Evolutionary conservation across 2,329 filamentous ascomycete species (phyloP).

Genomic region (Coniochaeta sp.): DNA sequence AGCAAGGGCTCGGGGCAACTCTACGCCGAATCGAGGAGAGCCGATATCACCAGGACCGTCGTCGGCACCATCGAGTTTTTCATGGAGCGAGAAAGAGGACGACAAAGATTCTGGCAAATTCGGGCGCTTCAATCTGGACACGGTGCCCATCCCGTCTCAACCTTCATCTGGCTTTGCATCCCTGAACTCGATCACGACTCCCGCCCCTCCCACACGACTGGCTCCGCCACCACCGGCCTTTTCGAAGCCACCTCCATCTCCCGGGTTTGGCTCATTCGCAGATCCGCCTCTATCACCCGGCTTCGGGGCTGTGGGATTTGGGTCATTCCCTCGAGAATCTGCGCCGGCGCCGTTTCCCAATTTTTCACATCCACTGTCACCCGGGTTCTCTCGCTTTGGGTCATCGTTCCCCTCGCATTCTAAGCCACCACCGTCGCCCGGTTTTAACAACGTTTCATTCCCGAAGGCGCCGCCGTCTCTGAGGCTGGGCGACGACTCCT

Average conservation of each 20-base stretch:
- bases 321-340: background rate
- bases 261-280: conserved; percentile 13
- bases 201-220: background rate
- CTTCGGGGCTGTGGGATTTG: conserved; percentile 28
- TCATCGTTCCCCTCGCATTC: background rate
- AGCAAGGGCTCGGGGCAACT: conserved; percentile 42
- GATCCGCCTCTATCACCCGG: conserved; percentile 33
- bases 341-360: background rate
- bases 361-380: background rate
- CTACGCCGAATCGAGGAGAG: conserved; percentile 38
- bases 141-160: conserved; percentile 28
- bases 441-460: conserved; percentile 12
- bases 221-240: conserved; percentile 6
- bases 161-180: conserved; percentile 17
- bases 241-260: conserved; percentile 17
- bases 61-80: conserved; percentile 57
- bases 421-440: conserved; percentile 10
- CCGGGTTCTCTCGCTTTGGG: background rate
- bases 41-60: conserved; percentile 55
- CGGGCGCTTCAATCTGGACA: conserved; percentile 30
- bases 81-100: conserved; percentile 46
- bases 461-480: conserved; percentile 19
- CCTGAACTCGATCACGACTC: background rate
- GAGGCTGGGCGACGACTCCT: conserved; percentile 15
- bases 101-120: conserved; percentile 29